Percentiles rank a stretch among this genome's conserved stretches.
phyloP scores from a whole-genome alignment of 345 rosid species.

The Cardiospermum halicacabum region DNA sequence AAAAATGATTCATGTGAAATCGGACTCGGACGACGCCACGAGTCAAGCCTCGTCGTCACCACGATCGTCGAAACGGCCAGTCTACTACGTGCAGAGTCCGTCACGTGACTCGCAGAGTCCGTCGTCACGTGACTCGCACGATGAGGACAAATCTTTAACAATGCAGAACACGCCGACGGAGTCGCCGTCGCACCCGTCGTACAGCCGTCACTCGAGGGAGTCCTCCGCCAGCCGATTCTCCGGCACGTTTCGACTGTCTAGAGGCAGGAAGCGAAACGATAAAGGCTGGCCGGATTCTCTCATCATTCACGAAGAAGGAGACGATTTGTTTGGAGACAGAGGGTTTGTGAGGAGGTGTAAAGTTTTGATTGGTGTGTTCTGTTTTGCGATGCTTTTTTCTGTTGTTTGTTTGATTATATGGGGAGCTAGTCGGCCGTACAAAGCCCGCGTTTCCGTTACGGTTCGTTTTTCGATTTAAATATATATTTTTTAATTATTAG shows the following conservation, averaged over 20 bases:
- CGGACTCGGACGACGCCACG: constrained; percentile 71
- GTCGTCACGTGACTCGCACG: constrained; percentile 81
- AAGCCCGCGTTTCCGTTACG: constrained; percentile 52
- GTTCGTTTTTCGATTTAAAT: constrained; percentile 18
- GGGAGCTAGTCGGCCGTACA: constrained; percentile 76
- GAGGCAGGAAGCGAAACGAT: constrained; percentile 51
- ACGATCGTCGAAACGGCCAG: constrained; percentile 61
- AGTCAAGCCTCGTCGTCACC: constrained; percentile 71
- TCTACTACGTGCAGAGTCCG: constrained; percentile 75
- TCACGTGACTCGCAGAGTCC: constrained; percentile 83
- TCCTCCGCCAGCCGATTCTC: constrained; percentile 68
- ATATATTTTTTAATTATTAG: neutral
- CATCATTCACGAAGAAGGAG: constrained; percentile 67
- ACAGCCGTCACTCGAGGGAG: constrained; percentile 52
- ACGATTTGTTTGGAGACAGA: constrained; percentile 31
- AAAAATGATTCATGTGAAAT: constrained; percentile 45
- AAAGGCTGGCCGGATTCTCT: constrained; percentile 69
- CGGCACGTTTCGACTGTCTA: constrained; percentile 38
- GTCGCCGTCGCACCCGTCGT: constrained; percentile 78
- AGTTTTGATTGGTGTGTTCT: constrained; percentile 43
- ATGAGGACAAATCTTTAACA: constrained; percentile 74
- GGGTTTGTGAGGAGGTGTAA: constrained; percentile 50
- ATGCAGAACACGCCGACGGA: constrained; percentile 63
- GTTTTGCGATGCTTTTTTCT: constrained; percentile 44
- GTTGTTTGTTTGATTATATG: constrained; percentile 71